A percentile compares a stretch with the other conserved stretches of the same genome.
Conservation (phyloP, 176 grass and related monocot species). For the Avena eriantha region DNA sequence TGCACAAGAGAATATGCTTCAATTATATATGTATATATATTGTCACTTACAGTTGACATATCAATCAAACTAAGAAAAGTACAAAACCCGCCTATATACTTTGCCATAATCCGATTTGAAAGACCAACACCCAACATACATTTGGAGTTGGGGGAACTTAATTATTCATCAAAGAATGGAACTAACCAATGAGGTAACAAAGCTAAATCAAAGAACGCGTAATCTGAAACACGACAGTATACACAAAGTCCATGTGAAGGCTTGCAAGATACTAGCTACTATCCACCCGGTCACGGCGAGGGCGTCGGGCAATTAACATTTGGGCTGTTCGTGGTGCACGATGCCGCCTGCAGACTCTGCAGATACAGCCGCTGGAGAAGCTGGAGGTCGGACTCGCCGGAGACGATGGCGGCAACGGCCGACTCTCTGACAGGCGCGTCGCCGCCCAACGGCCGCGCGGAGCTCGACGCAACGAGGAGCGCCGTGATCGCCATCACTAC, state of each 20-base stretch:
- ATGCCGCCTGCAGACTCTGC: conserved; percentile 45
- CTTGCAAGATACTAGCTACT: neutral
- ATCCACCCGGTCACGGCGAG: neutral
- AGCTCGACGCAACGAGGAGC: conserved; percentile 28
- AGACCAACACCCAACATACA: too few species aligned
- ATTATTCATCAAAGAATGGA: too few species aligned
- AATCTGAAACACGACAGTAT: neutral
- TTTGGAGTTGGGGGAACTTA: too few species aligned
- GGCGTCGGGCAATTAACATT: conserved; percentile 34
- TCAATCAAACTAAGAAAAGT: too few species aligned
- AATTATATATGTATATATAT: too few species aligned
- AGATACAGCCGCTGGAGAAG: conserved; percentile 42
- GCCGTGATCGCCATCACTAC: conserved; percentile 5
- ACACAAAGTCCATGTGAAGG: neutral
- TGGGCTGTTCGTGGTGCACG: conserved; percentile 48
- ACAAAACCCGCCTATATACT: too few species aligned
- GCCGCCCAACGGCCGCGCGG: conserved; percentile 30
- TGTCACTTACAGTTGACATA: too few species aligned
- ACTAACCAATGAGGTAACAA: too few species aligned
- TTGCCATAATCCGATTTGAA: too few species aligned
- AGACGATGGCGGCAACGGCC: neutral
- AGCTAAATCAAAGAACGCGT: neutral
- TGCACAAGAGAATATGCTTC: too few species aligned
- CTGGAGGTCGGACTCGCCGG: conserved; percentile 38
- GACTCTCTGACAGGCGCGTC: neutral